Base-by-base conservation (phyloP, 352 stramenopile species). In the Phytophthora pistaciae region DNA sequence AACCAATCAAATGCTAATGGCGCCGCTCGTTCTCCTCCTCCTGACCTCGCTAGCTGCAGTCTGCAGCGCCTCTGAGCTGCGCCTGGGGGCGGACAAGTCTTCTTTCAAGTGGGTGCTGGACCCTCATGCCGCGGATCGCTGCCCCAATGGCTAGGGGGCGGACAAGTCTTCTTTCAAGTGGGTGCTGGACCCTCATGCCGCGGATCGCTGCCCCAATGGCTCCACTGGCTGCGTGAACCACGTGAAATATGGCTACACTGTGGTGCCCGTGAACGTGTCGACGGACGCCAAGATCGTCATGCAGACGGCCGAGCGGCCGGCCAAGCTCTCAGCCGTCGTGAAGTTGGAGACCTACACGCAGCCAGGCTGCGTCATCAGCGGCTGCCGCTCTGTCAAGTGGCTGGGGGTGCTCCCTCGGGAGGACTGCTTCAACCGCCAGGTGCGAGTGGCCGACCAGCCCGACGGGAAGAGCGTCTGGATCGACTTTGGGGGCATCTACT, bases 401-500 rank as follows among this genome's bases (percentile, higher is more conserved):
- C 64, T 89, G 50, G 74, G 71, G 11, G 54, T 87, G 31, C 69
- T 85, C 20, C 63, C 74, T 1, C 72, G 76, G 13, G 82, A 87
- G 54, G 72, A 84, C 21, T 89, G 82, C 38, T 89, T 80, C 66
- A 87, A 89, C 52, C 59, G 52, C 20, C 70, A 83, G 48, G 60
- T 73, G 55, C 56, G 70, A 36, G 21, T 23, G 27, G 61, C 77
- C 3, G 64, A 84, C 64, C 76, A 87, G 50, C 69, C 77, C 0
- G 82, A 87, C 40, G 76, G 74, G 23, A 60, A 66, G 23, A 80
- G 72, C 18, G 72, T 73, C 8, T 60, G 70, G 33, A 77, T 89
- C 31, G 64, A 83, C 65, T 90, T 87, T 74, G 82, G 82, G 20
- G 82, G 82, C 31, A 85, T 85, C 52, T 90, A 87, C 68, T 90